phyloP scores from a whole-genome alignment of 2,329 filamentous ascomycete genomes.

The Exophiala sp. region DNA sequence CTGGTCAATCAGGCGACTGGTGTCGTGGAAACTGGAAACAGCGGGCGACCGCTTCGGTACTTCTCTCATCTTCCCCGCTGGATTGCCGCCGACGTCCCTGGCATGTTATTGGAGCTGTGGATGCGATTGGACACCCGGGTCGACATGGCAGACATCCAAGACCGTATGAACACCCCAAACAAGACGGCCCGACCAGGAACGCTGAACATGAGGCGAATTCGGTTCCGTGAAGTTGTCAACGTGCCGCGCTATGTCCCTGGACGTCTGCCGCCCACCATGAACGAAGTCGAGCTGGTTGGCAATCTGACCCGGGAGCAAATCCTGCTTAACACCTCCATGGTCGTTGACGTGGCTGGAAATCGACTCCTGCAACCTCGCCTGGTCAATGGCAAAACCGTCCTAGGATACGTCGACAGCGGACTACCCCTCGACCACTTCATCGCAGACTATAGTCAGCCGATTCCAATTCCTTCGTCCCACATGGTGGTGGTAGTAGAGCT shows the following conservation, averaged over 20 bases:
- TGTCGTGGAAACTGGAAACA: conserved; percentile 1
- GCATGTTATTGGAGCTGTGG: conserved; percentile 23
- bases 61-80: conserved; percentile 24
- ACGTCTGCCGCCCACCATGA: conserved; percentile 2
- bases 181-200: conserved; percentile 3
- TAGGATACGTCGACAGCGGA: conserved; percentile 12
- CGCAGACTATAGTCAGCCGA: not conserved
- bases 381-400: conserved; percentile 1
- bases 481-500: conserved; percentile 11
- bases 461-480: conserved; percentile 13
- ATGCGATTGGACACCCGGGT: conserved; percentile 18
- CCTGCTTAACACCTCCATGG: conserved; percentile 23
- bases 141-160: conserved; percentile 19
- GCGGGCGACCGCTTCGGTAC: conserved; percentile 15
- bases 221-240: conserved; percentile 12
- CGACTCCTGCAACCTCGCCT: conserved; percentile 19
- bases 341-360: conserved; percentile 14
- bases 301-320: conserved; percentile 14
- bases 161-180: conserved; percentile 11
- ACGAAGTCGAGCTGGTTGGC: conserved; percentile 16
- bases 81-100: conserved; percentile 15
- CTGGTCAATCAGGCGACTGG: conserved; percentile 10
- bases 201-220: conserved; percentile 16
- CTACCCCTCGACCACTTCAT: conserved; percentile 19
- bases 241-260: conserved; percentile 1